Evolutionary conservation across 202 grass and related monocot genomes (phyloP).

Genomic region (Schoenoplectus tabernaemontani): DNA sequence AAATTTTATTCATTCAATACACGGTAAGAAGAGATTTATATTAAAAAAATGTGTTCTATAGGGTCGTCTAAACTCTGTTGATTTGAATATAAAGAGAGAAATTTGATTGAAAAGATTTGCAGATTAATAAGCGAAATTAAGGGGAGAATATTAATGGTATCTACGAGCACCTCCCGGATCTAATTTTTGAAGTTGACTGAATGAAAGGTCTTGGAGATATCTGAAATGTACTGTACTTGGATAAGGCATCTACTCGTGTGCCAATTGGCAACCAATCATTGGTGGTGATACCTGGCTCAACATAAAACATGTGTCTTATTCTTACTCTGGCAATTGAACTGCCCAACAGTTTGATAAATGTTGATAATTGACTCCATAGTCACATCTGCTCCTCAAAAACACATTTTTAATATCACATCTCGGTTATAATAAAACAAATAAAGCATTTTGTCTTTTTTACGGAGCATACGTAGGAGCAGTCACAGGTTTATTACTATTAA

Average conservation of each 20-base stretch:
- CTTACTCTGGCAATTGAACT: slow-evolving; percentile 1
- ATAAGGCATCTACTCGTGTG: slow-evolving; percentile 4
- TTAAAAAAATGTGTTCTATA: no score
- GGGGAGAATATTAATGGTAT: background rate
- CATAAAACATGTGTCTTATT: background rate
- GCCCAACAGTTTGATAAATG: background rate
- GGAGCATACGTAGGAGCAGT: no score
- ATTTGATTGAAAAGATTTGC: no score
- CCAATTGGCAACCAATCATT: slow-evolving; percentile 10
- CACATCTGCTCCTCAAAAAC: background rate
- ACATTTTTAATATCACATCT: no score
- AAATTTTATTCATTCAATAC: no score
- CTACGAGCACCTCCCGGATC: background rate
- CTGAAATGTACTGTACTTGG: background rate
- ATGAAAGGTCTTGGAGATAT: background rate
- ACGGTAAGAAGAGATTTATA: no score
- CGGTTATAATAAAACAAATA: no score
- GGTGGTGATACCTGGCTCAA: slow-evolving; percentile 2
- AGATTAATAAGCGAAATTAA: no score
- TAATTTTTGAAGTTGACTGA: background rate
- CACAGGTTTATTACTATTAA: no score
- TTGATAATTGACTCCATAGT: background rate
- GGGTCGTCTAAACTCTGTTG: no score
- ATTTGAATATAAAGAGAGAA: no score
- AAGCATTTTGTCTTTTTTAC: no score